Percentiles rank a stretch among this genome's conserved stretches.
Evolutionary conservation across 148 eudicot genomes (phyloP).

Genomic region (Euryodendron excelsum): DNA sequence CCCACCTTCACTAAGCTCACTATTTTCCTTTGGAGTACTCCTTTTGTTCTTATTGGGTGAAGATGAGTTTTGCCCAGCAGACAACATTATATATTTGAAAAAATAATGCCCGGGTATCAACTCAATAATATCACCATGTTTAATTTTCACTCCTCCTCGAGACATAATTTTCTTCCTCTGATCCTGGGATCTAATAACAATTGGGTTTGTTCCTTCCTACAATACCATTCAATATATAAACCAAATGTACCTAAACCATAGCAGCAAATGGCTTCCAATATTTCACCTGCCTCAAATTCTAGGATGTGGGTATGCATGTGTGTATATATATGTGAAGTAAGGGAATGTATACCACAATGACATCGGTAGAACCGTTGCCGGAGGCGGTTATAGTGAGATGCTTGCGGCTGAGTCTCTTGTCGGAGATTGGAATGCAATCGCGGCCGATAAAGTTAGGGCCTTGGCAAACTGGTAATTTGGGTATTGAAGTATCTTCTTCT

Average conservation of each 20-base stretch:
- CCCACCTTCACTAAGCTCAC: slow-evolving; percentile 20
- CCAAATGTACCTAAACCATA: slow-evolving; percentile 9
- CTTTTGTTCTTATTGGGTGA: slow-evolving; percentile 26
- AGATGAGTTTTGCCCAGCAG: slow-evolving; percentile 23
- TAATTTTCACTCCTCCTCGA: slow-evolving; percentile 45
- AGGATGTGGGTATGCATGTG: not conserved
- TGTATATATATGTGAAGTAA: not conserved
- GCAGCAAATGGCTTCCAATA: not conserved
- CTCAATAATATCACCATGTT: slow-evolving; percentile 75
- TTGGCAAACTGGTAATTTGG: slow-evolving; percentile 45
- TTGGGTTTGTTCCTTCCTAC: slow-evolving; percentile 88
- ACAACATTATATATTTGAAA: slow-evolving; percentile 51
- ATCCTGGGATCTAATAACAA: slow-evolving; percentile 51
- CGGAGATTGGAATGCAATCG: slow-evolving; percentile 42
- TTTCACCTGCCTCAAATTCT: not conserved
- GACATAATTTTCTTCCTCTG: slow-evolving; percentile 62
- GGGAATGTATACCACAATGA: slow-evolving; percentile 52
- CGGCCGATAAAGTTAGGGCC: slow-evolving; percentile 73
- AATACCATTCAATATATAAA: slow-evolving; percentile 18
- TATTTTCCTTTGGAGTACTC: slow-evolving; percentile 22
- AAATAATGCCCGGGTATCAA: slow-evolving; percentile 80
- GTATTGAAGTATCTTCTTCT: slow-evolving; percentile 49
- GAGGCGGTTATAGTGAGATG: slow-evolving; percentile 53
- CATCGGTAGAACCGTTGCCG: slow-evolving; percentile 40
- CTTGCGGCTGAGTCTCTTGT: slow-evolving; percentile 88